Evolutionary conservation across 2,329 filamentous ascomycete genomes (phyloP), one percentile per base, ranked within the genome.

Genomic region (Scedosporium dehoogii): DNA sequence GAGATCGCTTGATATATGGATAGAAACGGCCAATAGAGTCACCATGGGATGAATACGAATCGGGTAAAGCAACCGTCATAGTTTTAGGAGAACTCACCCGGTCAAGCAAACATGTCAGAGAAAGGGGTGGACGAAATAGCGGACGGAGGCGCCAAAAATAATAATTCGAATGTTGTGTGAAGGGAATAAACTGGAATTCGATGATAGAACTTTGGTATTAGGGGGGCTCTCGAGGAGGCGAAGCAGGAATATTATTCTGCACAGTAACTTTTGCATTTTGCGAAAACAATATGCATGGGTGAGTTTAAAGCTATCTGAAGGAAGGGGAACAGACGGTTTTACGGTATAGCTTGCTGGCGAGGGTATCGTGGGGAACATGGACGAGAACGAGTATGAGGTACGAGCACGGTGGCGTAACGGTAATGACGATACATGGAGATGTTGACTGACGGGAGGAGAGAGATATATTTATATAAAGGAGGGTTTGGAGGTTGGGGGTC

Each of bases 161-260:
- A 48, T 18, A 48, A 21, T 48, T 18, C 44, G 18, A 48, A 48
- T 7, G 14, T 21, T 21, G 44, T 21, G 18, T 18, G 18, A 21
- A 48, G 44, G 18, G 14, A 48, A 14, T 63, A 53, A 64, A 62
- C 27, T 63, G 46, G n/a, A 57, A 61, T 64, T 48, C 55, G 48
- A 29, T 57, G 18, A 21, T 55, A 48, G 44, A 48, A 48, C n/a
- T 48, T 21, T 48, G 44, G 44, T 18, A 48, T 18, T 21, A 18
- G 18, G 33, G 44, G 44, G 7, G 44, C 44, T 48, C 44, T 48
- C 44, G 44, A 46, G 42, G 44, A 46, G 42, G 14, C 42, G 42
- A 48, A 18, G 44, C 16, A 48, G 18, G 44, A 48, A 48, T 48
- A 48, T 21, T 21, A 48, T 48, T 48, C 18, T 1, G 44, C 33